Base-by-base conservation (phyloP, 495 filamentous ascomycete species). In the Podospora tetraspora region DNA sequence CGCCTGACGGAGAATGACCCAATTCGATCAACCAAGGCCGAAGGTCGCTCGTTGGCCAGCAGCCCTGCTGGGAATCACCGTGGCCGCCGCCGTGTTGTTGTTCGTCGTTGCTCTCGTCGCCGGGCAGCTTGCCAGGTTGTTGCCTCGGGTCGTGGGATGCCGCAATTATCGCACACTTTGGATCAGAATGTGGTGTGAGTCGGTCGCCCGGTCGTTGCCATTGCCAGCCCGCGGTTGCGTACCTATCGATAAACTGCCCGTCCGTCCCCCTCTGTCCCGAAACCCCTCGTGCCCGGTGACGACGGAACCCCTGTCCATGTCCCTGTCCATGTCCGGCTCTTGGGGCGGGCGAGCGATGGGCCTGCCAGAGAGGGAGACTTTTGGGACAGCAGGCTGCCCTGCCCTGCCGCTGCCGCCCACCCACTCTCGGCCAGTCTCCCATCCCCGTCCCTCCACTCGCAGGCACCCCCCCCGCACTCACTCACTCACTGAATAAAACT, bases 401-500 rank as follows among this genome's bases (percentile, higher is more conserved):
- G 73, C 73, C 66, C 65, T 61, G 43, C 63, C 67, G 61, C 29
- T 43, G 34, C 34, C 34, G 34, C 34, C 34, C 34, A 43, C 34
- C 34, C 34, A 43, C 34, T 43, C 34, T 13, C 34, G 34, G 34
- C 34, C 34, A 43, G 34, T 43, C 3, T 43, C 34, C 34, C 34
- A 43, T 43, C 62, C 60, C 59, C 63, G 57, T 73, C 64, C 70
- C 66, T 74, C 73, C 75, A 71, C 71, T 75, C 69, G 69, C 57
- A 72, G 43, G 43, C 62, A 63, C 70, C 71, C 75, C 71, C 75
- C 75, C 74, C 73, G 74, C 75, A 73, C 70, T 27, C 60, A 32
- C 70, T 27, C 60, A 32, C 43, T n/a, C 43, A 62, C 27, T 74
- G 70, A 77, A 78, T 76, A 78, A 77, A 76, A 75, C 74, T 77